phyloP scores from a whole-genome alignment of 2,329 filamentous ascomycete genomes.

The Berkeleyomyces rouxiae region DNA sequence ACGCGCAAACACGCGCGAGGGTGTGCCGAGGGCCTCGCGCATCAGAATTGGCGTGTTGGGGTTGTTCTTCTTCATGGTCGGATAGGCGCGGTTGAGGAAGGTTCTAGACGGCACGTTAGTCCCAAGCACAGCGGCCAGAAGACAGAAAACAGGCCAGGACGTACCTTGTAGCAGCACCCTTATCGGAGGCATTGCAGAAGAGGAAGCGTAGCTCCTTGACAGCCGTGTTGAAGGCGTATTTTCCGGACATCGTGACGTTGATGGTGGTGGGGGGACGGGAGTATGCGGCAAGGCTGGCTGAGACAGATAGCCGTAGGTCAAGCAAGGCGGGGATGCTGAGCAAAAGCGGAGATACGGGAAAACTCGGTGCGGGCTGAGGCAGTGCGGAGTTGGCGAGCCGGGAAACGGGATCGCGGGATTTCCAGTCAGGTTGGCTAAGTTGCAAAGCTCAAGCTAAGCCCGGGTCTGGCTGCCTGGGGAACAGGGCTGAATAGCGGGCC shows the following conservation, averaged over 20 bases:
- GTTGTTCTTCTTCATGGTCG: constrained; percentile 99
- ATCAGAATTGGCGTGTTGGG: constrained; percentile 85
- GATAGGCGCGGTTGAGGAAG: constrained; percentile 82
- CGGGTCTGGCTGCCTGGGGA: no score
- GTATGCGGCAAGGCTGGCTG: not conserved
- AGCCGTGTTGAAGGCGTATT: constrained; percentile 77
- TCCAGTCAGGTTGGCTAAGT: not conserved
- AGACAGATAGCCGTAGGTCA: not conserved
- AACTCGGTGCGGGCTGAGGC: no score
- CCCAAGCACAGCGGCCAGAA: not conserved
- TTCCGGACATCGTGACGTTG: constrained; percentile 27
- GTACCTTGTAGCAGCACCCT: constrained; percentile 77
- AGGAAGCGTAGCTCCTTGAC: constrained; percentile 95
- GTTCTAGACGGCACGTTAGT: constrained; percentile 38
- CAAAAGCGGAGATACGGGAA: not conserved
- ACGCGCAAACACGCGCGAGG: constrained; percentile 78
- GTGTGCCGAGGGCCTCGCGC: constrained; percentile 71
- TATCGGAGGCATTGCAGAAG: constrained; percentile 87
- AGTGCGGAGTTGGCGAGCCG: not conserved
- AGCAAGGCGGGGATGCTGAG: not conserved
- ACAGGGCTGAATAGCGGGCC: not conserved
- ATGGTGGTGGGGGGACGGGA: not conserved
- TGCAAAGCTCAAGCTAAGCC: no score
- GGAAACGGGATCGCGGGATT: not conserved
- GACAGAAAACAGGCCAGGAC: not conserved